phyloP scores from a whole-genome alignment of 257 asterid genomes.

The Fraxinus anomala region DNA sequence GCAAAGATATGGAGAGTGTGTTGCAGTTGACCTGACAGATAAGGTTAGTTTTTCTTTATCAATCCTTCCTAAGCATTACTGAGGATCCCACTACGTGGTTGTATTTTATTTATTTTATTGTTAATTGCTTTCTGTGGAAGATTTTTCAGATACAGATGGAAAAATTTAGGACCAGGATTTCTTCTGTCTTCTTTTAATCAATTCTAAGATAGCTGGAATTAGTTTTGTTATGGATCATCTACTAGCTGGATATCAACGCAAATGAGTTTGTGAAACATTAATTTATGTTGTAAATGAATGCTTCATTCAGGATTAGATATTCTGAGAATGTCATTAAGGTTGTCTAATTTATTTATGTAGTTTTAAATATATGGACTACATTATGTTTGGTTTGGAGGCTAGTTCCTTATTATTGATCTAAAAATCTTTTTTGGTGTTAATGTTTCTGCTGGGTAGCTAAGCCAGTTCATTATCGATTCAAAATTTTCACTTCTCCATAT shows the following conservation, averaged over 20 bases:
- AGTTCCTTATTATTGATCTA: not conserved
- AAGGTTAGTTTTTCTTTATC: slow-evolving; percentile 56
- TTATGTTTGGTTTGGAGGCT: not conserved
- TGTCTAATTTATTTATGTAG: not conserved
- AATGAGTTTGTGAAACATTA: not conserved
- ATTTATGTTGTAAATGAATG: slow-evolving; percentile 4
- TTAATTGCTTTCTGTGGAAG: slow-evolving; percentile 1
- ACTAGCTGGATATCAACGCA: not conserved
- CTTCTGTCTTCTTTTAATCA: not conserved
- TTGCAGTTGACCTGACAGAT: slow-evolving; percentile 87
- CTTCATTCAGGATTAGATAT: not conserved
- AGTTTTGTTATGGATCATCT: slow-evolving; percentile 21
- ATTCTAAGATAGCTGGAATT: slow-evolving; percentile 15
- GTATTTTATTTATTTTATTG: slow-evolving; percentile 2
- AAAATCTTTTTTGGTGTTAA: not conserved
- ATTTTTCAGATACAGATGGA: not conserved
- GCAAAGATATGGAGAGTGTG: slow-evolving; percentile 85
- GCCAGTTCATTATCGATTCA: slow-evolving; percentile 21
- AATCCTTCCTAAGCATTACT: slow-evolving; percentile 19
- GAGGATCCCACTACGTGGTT: slow-evolving; percentile 19
- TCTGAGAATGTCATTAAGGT: not conserved
- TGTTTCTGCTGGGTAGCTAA: slow-evolving; percentile 15
- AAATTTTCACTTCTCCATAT: slow-evolving; percentile 4
- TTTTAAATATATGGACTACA: not conserved
- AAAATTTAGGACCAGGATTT: slow-evolving; percentile 6